phyloP scores from a whole-genome alignment of 192 early-diverging fungal species.

The Spizellomyces punctatus region DNA sequence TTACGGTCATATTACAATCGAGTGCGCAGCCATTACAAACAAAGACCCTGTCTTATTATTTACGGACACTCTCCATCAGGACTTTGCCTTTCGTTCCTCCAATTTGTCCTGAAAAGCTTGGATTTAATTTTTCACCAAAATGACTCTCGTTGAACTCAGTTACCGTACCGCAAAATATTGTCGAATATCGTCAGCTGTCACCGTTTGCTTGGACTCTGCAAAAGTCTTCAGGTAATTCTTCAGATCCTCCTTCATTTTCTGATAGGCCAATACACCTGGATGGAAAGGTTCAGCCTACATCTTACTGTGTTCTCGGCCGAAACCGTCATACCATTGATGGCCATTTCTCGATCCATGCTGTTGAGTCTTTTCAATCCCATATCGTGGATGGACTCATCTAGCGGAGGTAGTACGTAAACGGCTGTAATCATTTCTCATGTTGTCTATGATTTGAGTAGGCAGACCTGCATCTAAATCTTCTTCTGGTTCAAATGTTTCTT shows the following conservation, averaged over 20 bases:
- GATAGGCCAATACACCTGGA: constrained; percentile 64
- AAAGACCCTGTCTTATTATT: too few relatives aligned
- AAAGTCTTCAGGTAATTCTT: constrained; percentile 72
- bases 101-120: too few relatives aligned
- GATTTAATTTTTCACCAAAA: too few relatives aligned
- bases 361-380: constrained; percentile 73
- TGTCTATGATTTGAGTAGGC: background rate
- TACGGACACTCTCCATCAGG: too few relatives aligned
- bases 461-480: constrained; percentile 69
- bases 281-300: background rate
- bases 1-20: too few relatives aligned
- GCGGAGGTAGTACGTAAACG: too few relatives aligned
- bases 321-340: constrained; percentile 61
- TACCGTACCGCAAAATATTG: background rate
- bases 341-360: constrained; percentile 70
- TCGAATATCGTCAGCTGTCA: background rate
- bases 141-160: too few relatives aligned
- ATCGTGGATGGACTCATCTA: constrained; percentile 65
- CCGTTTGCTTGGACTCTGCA: constrained; percentile 1
- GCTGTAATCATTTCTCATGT: too few relatives aligned
- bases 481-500: constrained; percentile 75
- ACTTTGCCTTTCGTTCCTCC: too few relatives aligned
- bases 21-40: too few relatives aligned
- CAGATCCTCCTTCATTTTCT: constrained; percentile 65
- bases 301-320: background rate